Evolutionary conservation across 208 protist species (phyloP).

Genomic region (Vickermania spadyakhi): DNA sequence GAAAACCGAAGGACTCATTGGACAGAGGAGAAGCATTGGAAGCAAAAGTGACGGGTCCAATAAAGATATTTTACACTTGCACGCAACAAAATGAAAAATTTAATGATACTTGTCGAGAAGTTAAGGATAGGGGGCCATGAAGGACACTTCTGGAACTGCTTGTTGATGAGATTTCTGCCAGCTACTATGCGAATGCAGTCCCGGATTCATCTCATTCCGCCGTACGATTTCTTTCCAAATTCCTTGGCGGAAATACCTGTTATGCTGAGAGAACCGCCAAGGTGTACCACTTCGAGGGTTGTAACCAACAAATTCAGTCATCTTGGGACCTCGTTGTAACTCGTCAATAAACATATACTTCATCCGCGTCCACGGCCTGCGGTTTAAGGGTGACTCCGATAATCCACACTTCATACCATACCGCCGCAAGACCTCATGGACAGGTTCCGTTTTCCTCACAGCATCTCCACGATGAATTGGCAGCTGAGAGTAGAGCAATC

Average conservation of each 20-base stretch:
- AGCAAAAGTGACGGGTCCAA: too few species aligned
- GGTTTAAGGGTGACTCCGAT: constrained; percentile 74
- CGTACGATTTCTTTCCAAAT: constrained; percentile 83
- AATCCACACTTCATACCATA: constrained; percentile 79
- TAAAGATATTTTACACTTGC: too few species aligned
- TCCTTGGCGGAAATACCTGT: constrained; percentile 72
- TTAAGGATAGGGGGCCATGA: constrained; percentile 70
- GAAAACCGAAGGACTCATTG: too few species aligned
- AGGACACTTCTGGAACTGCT: constrained; percentile 77
- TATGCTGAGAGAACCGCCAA: constrained; percentile 88
- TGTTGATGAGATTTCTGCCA: constrained; percentile 88
- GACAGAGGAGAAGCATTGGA: too few species aligned
- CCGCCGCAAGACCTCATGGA: constrained; percentile 41
- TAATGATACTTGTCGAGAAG: too few species aligned
- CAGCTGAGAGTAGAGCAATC: constrained; percentile 62
- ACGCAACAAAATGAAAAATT: too few species aligned
- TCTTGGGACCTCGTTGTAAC: constrained; percentile 73
- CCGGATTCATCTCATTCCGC: constrained; percentile 85
- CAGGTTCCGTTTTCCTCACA: constrained; percentile 27
- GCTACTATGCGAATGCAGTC: constrained; percentile 76
- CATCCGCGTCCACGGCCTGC: constrained; percentile 81
- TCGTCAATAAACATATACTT: constrained; percentile 87
- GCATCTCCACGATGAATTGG: constrained; percentile 25
- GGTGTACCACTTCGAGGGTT: constrained; percentile 75
- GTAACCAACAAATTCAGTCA: constrained; percentile 86